Percentiles rank a stretch among this genome's conserved stretches.
phyloP scores from a whole-genome alignment of 208 protist genomes.

The Leishmania tropica region DNA sequence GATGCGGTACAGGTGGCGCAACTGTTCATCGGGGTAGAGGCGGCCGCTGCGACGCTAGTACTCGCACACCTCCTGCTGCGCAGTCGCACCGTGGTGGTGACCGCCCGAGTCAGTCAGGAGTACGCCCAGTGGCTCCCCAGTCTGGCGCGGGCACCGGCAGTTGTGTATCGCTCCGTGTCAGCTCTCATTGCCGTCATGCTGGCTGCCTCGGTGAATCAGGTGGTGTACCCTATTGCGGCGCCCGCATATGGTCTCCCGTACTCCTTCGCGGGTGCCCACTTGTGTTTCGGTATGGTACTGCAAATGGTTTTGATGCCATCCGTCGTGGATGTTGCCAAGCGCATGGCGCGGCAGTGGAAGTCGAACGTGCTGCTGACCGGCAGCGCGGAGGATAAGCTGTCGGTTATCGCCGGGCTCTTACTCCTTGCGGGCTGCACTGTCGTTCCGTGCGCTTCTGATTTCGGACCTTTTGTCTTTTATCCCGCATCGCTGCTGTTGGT shows the following conservation, averaged over 20 bases:
- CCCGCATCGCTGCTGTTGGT: constrained; percentile 32
- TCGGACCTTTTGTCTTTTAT: constrained; percentile 36
- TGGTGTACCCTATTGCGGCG: constrained; percentile 50
- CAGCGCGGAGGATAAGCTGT: constrained; percentile 13
- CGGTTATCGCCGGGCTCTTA: neutral
- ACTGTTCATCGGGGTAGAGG: constrained; percentile 27
- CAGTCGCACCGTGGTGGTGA: neutral
- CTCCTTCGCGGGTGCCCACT: constrained; percentile 39
- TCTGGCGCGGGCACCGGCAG: constrained; percentile 3
- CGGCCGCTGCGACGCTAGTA: constrained; percentile 22
- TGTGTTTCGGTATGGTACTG: constrained; percentile 34
- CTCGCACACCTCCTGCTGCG: constrained; percentile 18
- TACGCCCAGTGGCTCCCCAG: constrained; percentile 26
- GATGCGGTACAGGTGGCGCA: constrained; percentile 28
- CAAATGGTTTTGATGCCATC: constrained; percentile 32
- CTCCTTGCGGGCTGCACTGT: constrained; percentile 18
- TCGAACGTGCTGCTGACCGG: constrained; percentile 19
- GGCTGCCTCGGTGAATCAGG: constrained; percentile 44
- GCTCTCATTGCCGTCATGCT: constrained; percentile 19
- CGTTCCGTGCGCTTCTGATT: constrained; percentile 16
- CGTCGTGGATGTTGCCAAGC: constrained; percentile 13
- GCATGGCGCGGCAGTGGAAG: neutral
- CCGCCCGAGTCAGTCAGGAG: constrained; percentile 9
- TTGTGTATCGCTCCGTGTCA: constrained; percentile 4
- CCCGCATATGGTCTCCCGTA: constrained; percentile 39